Base-by-base conservation (phyloP, 2,329 filamentous ascomycete species). In the Phyllosticta citriasiana region DNA sequence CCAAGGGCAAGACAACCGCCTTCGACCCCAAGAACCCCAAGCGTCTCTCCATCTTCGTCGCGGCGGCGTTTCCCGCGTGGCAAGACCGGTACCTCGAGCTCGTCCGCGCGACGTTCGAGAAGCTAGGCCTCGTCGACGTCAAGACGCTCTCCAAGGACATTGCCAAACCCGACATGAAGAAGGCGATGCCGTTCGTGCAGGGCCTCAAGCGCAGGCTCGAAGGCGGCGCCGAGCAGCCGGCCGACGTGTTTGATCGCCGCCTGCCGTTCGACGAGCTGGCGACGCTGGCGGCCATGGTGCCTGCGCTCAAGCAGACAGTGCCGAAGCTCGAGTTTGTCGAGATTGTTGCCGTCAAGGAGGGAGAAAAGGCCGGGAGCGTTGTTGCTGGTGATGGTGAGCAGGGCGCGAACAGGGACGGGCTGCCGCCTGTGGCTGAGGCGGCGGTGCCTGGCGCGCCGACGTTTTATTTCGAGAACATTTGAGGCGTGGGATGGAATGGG, bases 161-260 rank as follows among this genome's bases (percentile, higher is more conserved):
- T 62, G 85, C 85, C 67, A 96, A 96, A 80, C 81, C 91, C 70
- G 89, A 95, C 77, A 91, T 91, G 82, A 99, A 97, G 84, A 94
- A 95, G 78, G 93, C 91, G 2, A 97, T 97, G 93, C 94, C 94
- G 0, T 97, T 97, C 71, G 87, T 97, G 57, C 92, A 97, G 77
- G 77, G 74, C 6, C 79, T 97, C 63, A 97, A 97, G 86, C 89
- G 84, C 74, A 85, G 89, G 58, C 82, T 99, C 61, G 80, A 91
- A 62, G 72, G 73, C 47, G 80, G 81, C 57, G 40, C 40, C 6
- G 88, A 89, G 64, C 85, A 93, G 14, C 78, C 84, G 1, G 79
- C 82, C 25, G 80, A 77, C 2, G 90, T 97, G 9, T 86, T 97
- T 70, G 86, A 93, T 71, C 83, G 91, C 66, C 90, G 93, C 76